Percentiles rank a stretch among this genome's conserved stretches.
Evolutionary conservation across 2,329 filamentous ascomycete genomes (phyloP).

Genomic region (Eutypa lata): DNA sequence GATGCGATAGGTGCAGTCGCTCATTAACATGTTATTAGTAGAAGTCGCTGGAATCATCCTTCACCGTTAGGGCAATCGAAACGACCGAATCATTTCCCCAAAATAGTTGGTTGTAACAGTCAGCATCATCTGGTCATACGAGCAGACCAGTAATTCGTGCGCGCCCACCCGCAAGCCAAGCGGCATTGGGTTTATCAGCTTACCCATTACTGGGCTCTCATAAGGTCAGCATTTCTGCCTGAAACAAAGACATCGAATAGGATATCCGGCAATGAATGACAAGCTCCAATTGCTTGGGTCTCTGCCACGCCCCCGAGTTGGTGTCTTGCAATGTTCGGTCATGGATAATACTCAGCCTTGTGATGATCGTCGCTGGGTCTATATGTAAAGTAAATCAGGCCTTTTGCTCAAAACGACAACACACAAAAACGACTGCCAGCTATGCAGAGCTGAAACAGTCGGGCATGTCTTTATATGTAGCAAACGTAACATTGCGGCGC

Average conservation of each 20-base stretch:
- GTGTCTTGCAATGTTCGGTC: not conserved
- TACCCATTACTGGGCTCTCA: not conserved
- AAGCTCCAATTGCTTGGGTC: not conserved
- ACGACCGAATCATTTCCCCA: not conserved
- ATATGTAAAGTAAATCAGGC: not conserved
- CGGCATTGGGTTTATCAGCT: not conserved
- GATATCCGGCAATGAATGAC: too few relatives aligned
- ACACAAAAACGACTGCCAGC: too few relatives aligned
- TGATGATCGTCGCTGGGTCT: not conserved
- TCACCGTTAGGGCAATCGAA: not conserved
- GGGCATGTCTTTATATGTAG: not conserved
- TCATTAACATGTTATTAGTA: not conserved
- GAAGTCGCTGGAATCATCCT: not conserved
- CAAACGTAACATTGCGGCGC: too few relatives aligned
- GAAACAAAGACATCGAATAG: too few relatives aligned
- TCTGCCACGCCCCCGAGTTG: not conserved
- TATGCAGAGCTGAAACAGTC: not conserved
- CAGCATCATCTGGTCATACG: not conserved
- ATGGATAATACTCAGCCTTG: not conserved
- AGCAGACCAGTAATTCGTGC: not conserved
- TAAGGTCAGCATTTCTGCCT: too few relatives aligned
- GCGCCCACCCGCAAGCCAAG: not conserved
- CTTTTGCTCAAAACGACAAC: not conserved
- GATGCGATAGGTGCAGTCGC: not conserved
- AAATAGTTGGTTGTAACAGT: not conserved